A percentile compares a stretch with the other conserved stretches of the same genome.
phyloP scores from a whole-genome alignment of 2,329 filamentous ascomycete genomes.

The Chaetomiaceae sp. region DNA sequence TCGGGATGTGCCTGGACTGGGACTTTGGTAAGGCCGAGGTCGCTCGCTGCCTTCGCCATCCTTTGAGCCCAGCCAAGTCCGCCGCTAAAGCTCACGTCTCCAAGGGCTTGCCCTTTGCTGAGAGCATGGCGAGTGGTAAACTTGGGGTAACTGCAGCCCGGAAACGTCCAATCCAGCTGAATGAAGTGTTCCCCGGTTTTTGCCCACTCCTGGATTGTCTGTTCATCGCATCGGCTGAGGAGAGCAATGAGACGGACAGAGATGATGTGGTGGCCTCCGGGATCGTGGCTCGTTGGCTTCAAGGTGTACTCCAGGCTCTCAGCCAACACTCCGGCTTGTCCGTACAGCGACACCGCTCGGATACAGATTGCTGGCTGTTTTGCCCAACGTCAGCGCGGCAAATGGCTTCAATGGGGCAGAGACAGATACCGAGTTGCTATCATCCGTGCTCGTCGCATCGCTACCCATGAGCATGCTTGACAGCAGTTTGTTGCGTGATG shows the following conservation, averaged over 20 bases:
- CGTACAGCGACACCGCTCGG: neutral
- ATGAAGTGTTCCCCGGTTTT: neutral
- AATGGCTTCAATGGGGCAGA: neutral
- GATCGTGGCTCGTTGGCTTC: neutral
- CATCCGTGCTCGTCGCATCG: too few species aligned
- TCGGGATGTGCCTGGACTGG: neutral
- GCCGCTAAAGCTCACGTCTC: slow-evolving; percentile 10
- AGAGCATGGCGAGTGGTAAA: slow-evolving; percentile 18
- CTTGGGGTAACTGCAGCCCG: neutral
- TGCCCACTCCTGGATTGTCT: neutral
- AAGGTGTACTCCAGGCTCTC: neutral
- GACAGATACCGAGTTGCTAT: neutral
- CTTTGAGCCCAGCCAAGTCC: slow-evolving; percentile 12
- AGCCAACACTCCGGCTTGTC: neutral
- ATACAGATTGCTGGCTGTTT: slow-evolving; percentile 3
- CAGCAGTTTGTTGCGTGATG: neutral
- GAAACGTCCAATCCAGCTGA: slow-evolving; percentile 13
- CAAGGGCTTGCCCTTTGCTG: neutral
- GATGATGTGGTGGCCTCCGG: slow-evolving; percentile 2
- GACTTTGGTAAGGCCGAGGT: neutral
- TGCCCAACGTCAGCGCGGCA: too few species aligned
- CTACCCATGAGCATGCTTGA: neutral
- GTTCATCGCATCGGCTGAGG: neutral
- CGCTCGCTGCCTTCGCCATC: neutral
- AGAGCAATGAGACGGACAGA: neutral